These are phyloP conservation scores for Penstemon davidsonii DNA, from an alignment of 257 asterid genomes.

Conservation along the genomic window DNA sequence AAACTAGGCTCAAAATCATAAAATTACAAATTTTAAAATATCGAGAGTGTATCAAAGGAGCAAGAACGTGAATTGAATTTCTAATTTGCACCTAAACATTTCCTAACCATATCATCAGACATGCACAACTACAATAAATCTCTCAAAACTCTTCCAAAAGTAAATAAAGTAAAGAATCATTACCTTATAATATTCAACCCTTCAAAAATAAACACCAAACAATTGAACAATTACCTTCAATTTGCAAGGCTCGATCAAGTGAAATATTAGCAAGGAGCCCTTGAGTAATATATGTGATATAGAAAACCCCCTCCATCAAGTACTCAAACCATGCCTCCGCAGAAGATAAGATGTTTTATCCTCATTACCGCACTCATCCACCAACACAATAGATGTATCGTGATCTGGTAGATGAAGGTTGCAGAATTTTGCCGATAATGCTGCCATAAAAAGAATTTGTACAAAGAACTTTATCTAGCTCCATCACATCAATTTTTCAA, in stretches of 20 bases:
- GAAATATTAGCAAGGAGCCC: constrained; percentile 79
- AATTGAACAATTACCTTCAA: constrained; percentile 49
- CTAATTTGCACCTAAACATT: too few relatives aligned
- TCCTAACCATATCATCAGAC: too few relatives aligned
- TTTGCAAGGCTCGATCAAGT: constrained; percentile 72
- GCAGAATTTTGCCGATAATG: constrained; percentile 72
- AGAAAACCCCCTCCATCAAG: constrained; percentile 93
- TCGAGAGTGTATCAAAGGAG: too few relatives aligned
- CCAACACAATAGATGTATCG: constrained; percentile 59
- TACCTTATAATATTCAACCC: not conserved
- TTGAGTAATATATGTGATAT: constrained; percentile 61
- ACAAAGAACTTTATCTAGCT: not conserved
- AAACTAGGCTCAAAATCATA: too few relatives aligned
- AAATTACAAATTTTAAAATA: too few relatives aligned
- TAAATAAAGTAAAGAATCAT: not conserved
- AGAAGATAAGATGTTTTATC: constrained; percentile 64
- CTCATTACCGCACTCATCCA: constrained; percentile 89
- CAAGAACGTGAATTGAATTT: too few relatives aligned
- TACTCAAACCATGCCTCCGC: constrained; percentile 80
- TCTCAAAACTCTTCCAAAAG: not conserved
- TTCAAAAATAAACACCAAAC: not conserved
- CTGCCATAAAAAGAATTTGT: constrained; percentile 41
- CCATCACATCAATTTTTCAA: too few relatives aligned
- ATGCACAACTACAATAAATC: not conserved
- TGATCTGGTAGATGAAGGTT: constrained; percentile 51